Base-by-base conservation (phyloP, 1,284 basidiomycete genomes). In the Fistulinella cinereoalba region DNA sequence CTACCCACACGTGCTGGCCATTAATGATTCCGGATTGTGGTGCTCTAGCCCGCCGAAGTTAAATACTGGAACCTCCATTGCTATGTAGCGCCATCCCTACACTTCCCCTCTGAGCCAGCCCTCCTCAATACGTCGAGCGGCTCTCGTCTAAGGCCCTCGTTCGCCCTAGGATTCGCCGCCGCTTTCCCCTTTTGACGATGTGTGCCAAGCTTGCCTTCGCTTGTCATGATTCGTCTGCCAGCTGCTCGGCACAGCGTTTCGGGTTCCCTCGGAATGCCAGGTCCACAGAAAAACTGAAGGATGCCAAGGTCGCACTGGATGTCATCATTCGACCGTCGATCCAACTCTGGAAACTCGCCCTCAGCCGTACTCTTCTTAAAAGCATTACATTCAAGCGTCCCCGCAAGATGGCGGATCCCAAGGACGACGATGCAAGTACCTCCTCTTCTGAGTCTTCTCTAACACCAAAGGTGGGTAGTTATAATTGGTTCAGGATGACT, bases 321-420 rank as follows among this genome's bases (percentile, higher is more conserved):
- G 39, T 61, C 49, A 48, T 65, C 24, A 44, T 65, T 15, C 57
- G 51, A 11, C 53, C 60, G 16, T 53, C 62, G 3, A 31, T 60
- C 28, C 44, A 53, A n/a, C 47, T 64, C 16, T 65, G 50, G 49
- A 67, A 50, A 11, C 40, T 52, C 0, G 47, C 43, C 4, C 23
- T 55, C 15, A 39, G 42, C 36, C 47, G 49, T 25, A 37, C 32
- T 25, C 16, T 43, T 23, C 22, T 34, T 36, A 37, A 16, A 4
- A n/a, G 4, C 23, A 7, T 28, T 13, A 16, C 40, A 23, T 37
- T 47, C 18, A 55, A 40, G 25, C 51, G 47, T 28, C 27, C 41
- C 13, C 23, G 12, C 13, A 56, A 53, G 24, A 37, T 46, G 9
- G 29, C 25, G 37, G 37, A 46, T 6, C 41, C 49, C n/a, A 5